Conservation (phyloP, 352 stramenopile species). For the Globisporangium cederbergense region DNA sequence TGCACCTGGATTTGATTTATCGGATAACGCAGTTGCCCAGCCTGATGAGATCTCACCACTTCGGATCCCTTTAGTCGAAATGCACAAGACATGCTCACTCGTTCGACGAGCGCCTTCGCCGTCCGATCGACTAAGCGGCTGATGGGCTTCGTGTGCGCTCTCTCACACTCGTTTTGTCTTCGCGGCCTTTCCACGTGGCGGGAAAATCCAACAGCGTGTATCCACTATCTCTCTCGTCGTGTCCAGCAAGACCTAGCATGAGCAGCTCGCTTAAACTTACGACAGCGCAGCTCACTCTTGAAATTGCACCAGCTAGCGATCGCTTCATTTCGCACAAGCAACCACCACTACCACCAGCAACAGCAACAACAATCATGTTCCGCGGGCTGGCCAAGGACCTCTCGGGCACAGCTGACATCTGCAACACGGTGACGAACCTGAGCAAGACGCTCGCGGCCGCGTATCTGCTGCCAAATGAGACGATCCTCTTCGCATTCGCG, state of each 20-base stretch:
- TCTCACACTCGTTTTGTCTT: too few relatives aligned
- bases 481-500: constrained; percentile 50
- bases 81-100: too few relatives aligned
- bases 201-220: background rate
- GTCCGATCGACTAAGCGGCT: too few relatives aligned
- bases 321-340: background rate
- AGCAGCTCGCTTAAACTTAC: too few relatives aligned
- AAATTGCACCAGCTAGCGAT: background rate
- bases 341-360: too few relatives aligned
- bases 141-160: too few relatives aligned
- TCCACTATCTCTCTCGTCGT: background rate
- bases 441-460: background rate
- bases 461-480: constrained; percentile 47
- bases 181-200: background rate
- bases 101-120: too few relatives aligned
- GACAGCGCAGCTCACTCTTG: background rate
- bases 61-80: too few relatives aligned
- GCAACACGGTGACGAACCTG: constrained; percentile 14
- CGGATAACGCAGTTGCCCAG: background rate
- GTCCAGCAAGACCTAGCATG: too few relatives aligned
- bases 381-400: constrained; percentile 50
- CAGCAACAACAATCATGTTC: constrained; percentile 23
- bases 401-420: constrained; percentile 50
- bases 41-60: too few relatives aligned
- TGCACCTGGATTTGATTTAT: too few relatives aligned